Evolutionary conservation across 306 rosid genomes (phyloP).

Genomic region (Potentilla sterilis): DNA sequence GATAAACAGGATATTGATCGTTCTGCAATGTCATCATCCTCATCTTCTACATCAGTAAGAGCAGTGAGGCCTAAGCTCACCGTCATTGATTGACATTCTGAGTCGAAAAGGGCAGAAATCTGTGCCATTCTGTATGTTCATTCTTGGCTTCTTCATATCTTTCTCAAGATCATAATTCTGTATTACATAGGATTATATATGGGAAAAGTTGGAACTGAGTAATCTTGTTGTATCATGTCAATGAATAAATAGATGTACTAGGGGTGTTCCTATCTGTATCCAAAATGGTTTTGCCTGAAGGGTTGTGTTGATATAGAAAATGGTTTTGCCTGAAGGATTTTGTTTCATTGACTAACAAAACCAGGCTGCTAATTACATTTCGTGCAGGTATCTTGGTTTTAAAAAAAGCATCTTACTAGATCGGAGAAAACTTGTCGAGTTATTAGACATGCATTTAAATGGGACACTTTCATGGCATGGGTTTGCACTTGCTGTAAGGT

Average conservation of each 20-base stretch:
- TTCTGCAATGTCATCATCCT: slow-evolving; percentile 54
- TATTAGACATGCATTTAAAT: slow-evolving; percentile 75
- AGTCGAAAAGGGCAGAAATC: background rate
- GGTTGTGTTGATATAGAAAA: background rate
- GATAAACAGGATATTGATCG: slow-evolving; percentile 51
- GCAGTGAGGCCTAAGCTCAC: slow-evolving; percentile 26
- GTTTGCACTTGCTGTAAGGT: slow-evolving; percentile 50
- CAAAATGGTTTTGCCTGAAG: background rate
- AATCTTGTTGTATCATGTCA: background rate
- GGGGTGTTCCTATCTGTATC: background rate
- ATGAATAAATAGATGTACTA: background rate
- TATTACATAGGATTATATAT: background rate
- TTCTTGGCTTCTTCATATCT: background rate
- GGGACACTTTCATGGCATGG: slow-evolving; percentile 63
- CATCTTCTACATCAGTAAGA: slow-evolving; percentile 54
- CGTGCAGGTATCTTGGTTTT: slow-evolving; percentile 74
- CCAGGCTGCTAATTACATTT: slow-evolving; percentile 12
- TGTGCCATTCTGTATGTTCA: background rate
- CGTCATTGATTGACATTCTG: slow-evolving; percentile 17
- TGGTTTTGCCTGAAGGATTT: slow-evolving; percentile 3
- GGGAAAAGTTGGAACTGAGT: no score
- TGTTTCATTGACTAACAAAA: background rate
- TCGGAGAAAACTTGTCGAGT: slow-evolving; percentile 57
- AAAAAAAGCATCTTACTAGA: slow-evolving; percentile 64
- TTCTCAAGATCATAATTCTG: background rate